phyloP scores from a whole-genome alignment of 2,329 filamentous ascomycete genomes.

The Xylariaceae sp. region DNA sequence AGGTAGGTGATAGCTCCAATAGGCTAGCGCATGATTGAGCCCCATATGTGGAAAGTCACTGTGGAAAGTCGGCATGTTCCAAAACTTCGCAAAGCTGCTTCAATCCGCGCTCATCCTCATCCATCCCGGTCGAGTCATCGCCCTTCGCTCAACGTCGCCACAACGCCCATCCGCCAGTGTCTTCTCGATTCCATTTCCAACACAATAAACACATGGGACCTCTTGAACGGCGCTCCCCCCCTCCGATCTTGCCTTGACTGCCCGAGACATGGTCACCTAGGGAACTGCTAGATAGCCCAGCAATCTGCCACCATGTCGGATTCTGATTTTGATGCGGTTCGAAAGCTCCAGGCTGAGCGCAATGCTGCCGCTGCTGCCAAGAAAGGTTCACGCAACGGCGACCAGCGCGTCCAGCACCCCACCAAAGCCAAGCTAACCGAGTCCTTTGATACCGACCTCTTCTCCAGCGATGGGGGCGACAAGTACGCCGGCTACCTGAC shows the following conservation, averaged over 20 bases:
- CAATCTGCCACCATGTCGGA: slow-evolving; percentile 54
- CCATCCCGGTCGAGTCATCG: too few species aligned
- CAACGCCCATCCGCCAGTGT: too few species aligned
- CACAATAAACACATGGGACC: too few species aligned
- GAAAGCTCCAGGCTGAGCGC: slow-evolving; percentile 87
- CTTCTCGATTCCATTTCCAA: too few species aligned
- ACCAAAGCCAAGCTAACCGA: slow-evolving; percentile 92
- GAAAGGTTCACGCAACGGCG: slow-evolving; percentile 75
- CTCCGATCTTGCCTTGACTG: neutral
- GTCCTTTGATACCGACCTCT: slow-evolving; percentile 81
- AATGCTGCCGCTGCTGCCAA: slow-evolving; percentile 74
- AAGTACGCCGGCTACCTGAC: slow-evolving; percentile 87
- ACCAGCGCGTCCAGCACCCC: slow-evolving; percentile 76
- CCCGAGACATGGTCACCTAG: slow-evolving; percentile 27
- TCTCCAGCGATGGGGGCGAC: slow-evolving; percentile 72
- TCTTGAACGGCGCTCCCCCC: too few species aligned
- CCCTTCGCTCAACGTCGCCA: too few species aligned
- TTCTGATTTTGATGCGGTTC: slow-evolving; percentile 83
- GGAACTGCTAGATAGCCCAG: slow-evolving; percentile 18
- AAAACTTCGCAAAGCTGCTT: too few species aligned
- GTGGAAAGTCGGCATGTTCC: too few species aligned
- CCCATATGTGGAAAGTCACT: too few species aligned
- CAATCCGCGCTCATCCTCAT: too few species aligned
- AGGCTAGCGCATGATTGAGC: too few species aligned
- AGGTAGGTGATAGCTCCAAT: too few species aligned